These are phyloP conservation scores for Blastobotrys raffinosifermentans DNA, from an alignment of 1,139 yeast species.

Conservation along the genomic window DNA sequence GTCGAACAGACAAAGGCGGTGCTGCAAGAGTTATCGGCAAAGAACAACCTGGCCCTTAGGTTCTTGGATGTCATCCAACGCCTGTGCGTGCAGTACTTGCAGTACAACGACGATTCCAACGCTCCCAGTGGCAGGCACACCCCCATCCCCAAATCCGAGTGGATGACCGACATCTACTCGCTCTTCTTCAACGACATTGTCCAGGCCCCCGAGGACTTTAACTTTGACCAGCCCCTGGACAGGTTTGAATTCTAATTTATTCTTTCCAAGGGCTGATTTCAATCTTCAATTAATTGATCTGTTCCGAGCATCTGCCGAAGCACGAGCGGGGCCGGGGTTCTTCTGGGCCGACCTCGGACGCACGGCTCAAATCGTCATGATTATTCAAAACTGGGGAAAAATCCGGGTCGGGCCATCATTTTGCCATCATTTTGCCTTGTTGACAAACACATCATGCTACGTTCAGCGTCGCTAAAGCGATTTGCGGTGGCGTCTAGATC, in stretches of 20 bases:
- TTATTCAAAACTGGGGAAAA: too few relatives aligned
- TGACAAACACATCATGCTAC: too few relatives aligned
- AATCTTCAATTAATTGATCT: too few relatives aligned
- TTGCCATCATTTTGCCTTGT: too few relatives aligned
- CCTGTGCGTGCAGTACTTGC: constrained; percentile 31
- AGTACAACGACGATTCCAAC: constrained; percentile 2
- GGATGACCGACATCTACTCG: constrained; percentile 31
- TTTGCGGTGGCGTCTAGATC: constrained; percentile 3
- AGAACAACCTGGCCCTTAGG: constrained; percentile 46
- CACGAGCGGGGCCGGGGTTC: too few relatives aligned
- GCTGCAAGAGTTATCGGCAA: constrained; percentile 37
- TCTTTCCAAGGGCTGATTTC: too few relatives aligned
- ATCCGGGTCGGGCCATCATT: too few relatives aligned
- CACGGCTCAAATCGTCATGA: too few relatives aligned
- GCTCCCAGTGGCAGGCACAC: constrained; percentile 1
- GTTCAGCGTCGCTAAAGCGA: too few relatives aligned
- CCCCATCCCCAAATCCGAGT: constrained; percentile 20
- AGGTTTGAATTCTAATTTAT: too few relatives aligned
- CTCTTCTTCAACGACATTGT: constrained; percentile 23
- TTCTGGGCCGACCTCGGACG: too few relatives aligned
- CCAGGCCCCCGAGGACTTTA: constrained; percentile 6
- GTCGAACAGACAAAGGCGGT: constrained; percentile 43
- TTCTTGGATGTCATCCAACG: constrained; percentile 46
- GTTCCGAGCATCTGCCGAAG: too few relatives aligned
- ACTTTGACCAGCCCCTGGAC: not conserved